These are phyloP conservation scores for Cicer arietinum DNA, from an alignment of 306 rosid species.

Conservation along the genomic window DNA sequence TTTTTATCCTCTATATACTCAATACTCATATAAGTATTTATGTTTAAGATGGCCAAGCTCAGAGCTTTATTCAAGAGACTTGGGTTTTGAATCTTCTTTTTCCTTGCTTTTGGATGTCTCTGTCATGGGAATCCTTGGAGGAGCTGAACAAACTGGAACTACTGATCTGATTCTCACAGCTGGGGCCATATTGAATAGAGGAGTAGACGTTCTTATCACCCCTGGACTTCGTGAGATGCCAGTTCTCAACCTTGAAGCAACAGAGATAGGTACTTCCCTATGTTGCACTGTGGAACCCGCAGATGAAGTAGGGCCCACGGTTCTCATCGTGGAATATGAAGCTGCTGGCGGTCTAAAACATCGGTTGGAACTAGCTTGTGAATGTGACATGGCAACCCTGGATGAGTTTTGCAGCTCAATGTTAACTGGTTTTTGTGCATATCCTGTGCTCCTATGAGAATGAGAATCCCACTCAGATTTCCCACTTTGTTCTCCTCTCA, in stretches of 20 bases:
- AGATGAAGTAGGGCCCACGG: conserved; percentile 48
- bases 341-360: conserved; percentile 52
- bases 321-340: conserved; percentile 55
- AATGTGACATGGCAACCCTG: conserved; percentile 40
- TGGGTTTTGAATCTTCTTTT: conserved; percentile 46
- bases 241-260: conserved; percentile 59
- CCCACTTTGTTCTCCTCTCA: conserved; percentile 49
- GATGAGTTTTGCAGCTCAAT: conserved; percentile 48
- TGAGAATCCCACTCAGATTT: conserved; percentile 53
- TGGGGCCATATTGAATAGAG: conserved; percentile 64
- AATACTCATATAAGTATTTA: conserved; percentile 37
- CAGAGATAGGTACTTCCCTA: conserved; percentile 43
- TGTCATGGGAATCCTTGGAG: conserved; percentile 60
- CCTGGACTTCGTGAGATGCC: conserved; percentile 50
- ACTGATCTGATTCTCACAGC: conserved; percentile 80
- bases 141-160: conserved; percentile 86
- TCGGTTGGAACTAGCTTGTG: conserved; percentile 51
- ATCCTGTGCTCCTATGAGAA: conserved; percentile 44
- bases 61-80: conserved; percentile 50
- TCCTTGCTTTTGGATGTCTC: conserved; percentile 43
- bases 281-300: conserved; percentile 49
- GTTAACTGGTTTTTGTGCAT: conserved; percentile 47
- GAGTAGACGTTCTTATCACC: conserved; percentile 51
- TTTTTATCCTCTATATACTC: conserved; percentile 21
- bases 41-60: conserved; percentile 52